Evolutionary conservation across 345 rosid species (phyloP), one percentile per base, ranked within the genome.

Genomic region (Murraya paniculata): DNA sequence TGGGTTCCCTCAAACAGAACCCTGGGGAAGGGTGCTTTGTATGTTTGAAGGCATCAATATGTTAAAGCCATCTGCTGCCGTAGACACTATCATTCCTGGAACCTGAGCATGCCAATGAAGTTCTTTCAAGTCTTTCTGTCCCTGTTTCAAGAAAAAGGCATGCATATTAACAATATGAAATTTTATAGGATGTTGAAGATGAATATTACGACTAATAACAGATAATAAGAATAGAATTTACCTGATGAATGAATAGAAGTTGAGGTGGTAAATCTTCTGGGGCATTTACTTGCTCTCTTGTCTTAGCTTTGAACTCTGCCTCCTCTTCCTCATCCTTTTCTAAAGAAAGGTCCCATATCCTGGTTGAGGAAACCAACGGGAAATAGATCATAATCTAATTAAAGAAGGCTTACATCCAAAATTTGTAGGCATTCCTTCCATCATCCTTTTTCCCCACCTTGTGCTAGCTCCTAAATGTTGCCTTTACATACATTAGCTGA

Each of bases 241-340:
- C 98, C 91, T 95, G 99, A 85, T 96, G 98, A 81, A 94, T 91
- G n/a, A 96, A 96, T 59, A 96, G 84, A 81, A 94, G 98, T 81
- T 96, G 98, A 18, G 98, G 98, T 61, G 99, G 98, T 62, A 94
- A 71, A 82, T 92, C 95, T 64, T 86, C 80, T 6, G 99, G 98
- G 45, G 94, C 95, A 82, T 90, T 90, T 33, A 94, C 97, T 84
- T 80, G 85, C 84, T 94, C 98, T 60, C 85, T 86, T 53, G 97
- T 94, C 87, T 92, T 84, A 60, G 97, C 91, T 85, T 80, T 89
- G 84, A 91, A 96, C 87, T 92, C 98, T 11, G 92, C 98, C 79
- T 94, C 98, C 82, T 96, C 98, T 87, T 96, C 99, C 75, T 92
- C 94, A 38, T 96, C 99, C 82, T 87, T 94, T 81, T 96, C 99